Base-by-base conservation (phyloP, 257 asterid genomes). In the Nicotiana knightiana region DNA sequence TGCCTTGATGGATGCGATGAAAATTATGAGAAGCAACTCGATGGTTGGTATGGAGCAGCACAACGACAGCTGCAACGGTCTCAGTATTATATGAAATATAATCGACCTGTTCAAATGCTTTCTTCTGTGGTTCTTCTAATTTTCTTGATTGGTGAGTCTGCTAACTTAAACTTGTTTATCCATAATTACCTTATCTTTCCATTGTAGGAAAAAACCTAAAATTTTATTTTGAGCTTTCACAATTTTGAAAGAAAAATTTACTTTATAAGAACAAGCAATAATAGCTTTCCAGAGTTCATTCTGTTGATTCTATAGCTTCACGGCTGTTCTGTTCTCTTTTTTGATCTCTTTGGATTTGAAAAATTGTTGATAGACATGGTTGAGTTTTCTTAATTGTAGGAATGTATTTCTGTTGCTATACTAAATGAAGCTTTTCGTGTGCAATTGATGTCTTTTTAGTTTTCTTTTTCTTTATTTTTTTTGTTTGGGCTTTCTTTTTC, bases 11-110 rank as follows among this genome's bases (percentile, higher is more conserved):
- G 94, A 75, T 89, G 93, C 70, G 92, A 91, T 82, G 90, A 91
- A 59, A 89, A 85, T 62, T 92, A 87, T 82, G 92, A 91, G 83
- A 96, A 93, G 84, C 97, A 94, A 63, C 82, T 92, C 61, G 62
- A 91, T 82, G 94, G 98, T 66, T 94, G 99, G 99, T 88, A 86
- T 79, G 98, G 99, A 81, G 81, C 91, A 70, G 82, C 91, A 58
- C 95, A 89, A 84, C 91, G 99, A 86, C 98, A 89, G 86, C 87
- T 94, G 81, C 99, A 89, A 87, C 92, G 99, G 87, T 93, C 98
- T 67, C 98, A 96, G 84, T 93, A 96, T 85, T 89, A 89, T 67
- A 84, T 94, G 89, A 97, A 90, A 81, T 94, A 94, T 81, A 90
- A 89, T 87, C 92, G 97, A 77, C 91, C 97, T 66, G 87, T 92